Conservation (phyloP, 2,329 filamentous ascomycete genomes). For the Lecanicillium sp. region DNA sequence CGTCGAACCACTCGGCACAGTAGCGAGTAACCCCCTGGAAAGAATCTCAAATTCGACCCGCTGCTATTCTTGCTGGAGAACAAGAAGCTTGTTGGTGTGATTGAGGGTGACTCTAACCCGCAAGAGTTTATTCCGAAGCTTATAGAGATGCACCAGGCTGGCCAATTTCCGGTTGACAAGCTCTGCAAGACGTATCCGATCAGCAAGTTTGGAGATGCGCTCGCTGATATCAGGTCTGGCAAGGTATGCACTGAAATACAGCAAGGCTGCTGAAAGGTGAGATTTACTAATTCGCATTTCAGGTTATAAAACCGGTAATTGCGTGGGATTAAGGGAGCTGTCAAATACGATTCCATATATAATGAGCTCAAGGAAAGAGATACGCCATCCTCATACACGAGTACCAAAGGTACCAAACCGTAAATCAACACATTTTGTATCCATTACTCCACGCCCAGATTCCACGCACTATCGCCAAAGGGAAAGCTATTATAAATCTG, state of each 20-base stretch:
- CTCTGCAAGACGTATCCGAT: no score
- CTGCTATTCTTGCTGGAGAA: constrained; percentile 14
- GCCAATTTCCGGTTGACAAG: no score
- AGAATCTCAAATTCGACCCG: constrained; percentile 14
- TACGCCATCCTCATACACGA: neutral
- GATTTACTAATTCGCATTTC: no score
- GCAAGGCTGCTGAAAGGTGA: no score
- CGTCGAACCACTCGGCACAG: constrained; percentile 16
- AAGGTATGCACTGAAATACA: no score
- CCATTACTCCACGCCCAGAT: neutral
- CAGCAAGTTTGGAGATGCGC: no score
- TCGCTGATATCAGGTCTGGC: no score
- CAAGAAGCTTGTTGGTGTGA: constrained; percentile 18
- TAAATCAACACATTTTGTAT: neutral
- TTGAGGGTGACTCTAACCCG: constrained; percentile 15
- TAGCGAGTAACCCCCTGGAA: constrained; percentile 14
- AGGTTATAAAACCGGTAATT: neutral
- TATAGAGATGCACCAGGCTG: no score
- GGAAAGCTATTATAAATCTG: constrained; percentile 13
- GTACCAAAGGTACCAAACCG: neutral
- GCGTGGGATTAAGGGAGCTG: neutral
- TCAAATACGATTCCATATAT: no score
- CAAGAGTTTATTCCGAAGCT: constrained; percentile 1
- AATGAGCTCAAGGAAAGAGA: neutral
- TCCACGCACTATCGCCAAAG: constrained; percentile 7